Conservation (phyloP, 352 stramenopile species). For the Lagenidium sp. region DNA sequence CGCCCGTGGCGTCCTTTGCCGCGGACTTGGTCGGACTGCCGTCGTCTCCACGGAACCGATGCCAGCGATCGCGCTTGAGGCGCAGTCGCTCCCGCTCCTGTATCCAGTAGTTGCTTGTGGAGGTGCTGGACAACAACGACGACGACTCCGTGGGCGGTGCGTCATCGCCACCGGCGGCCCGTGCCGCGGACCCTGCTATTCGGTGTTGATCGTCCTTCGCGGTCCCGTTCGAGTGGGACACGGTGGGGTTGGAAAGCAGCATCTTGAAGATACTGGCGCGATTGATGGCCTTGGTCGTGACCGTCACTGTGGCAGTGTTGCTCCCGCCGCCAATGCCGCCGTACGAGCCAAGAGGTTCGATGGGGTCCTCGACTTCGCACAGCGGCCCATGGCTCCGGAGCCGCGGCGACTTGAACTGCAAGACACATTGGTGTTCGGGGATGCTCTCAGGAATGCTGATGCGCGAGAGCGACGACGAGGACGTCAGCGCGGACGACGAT, state of each 20-base stretch:
- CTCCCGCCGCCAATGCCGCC: background rate
- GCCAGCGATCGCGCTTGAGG: constrained; percentile 7
- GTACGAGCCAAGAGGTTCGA: background rate
- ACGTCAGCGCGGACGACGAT: constrained; percentile 4
- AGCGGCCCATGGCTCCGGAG: background rate
- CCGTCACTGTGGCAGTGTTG: constrained; percentile 15
- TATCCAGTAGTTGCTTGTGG: constrained; percentile 68
- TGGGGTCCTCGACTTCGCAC: background rate
- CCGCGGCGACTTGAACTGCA: constrained; percentile 44
- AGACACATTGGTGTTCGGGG: constrained; percentile 56
- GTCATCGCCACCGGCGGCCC: constrained; percentile 10
- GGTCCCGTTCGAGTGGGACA: background rate
- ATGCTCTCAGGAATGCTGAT: constrained; percentile 72
- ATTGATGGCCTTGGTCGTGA: constrained; percentile 7
- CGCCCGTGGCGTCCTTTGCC: constrained; percentile 3
- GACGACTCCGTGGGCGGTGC: background rate
- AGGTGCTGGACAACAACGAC: background rate
- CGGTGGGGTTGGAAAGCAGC: constrained; percentile 8
- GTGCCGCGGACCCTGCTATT: too few relatives aligned
- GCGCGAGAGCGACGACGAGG: constrained; percentile 10
- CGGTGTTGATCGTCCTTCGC: too few relatives aligned
- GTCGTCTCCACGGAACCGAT: constrained; percentile 3
- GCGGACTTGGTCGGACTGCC: constrained; percentile 11
- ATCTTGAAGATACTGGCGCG: constrained; percentile 14
- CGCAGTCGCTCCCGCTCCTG: constrained; percentile 56